These are phyloP conservation scores for Termitomyces sp. DNA, from an alignment of 768 basidiomycete genomes.

Conservation along the genomic window DNA sequence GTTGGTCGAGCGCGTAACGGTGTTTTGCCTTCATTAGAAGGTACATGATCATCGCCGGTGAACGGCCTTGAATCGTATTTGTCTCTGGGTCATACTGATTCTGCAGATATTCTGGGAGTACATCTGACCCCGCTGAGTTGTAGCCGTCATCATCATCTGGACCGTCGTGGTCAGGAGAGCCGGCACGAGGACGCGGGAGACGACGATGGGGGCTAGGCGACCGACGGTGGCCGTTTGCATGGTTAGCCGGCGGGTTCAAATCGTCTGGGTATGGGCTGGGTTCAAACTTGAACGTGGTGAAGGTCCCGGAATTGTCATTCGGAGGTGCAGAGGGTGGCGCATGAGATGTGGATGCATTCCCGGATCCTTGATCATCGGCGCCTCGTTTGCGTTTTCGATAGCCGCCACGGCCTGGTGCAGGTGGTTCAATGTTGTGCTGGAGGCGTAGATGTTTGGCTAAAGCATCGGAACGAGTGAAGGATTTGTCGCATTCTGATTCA, in stretches of 20 bases:
- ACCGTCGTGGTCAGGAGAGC: slow-evolving; percentile 15
- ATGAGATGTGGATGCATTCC: slow-evolving; percentile 23
- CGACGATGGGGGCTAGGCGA: slow-evolving; percentile 18
- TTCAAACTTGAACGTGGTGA: slow-evolving; percentile 68
- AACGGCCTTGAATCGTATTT: slow-evolving; percentile 65
- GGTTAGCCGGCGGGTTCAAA: slow-evolving; percentile 13
- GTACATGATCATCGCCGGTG: slow-evolving; percentile 73
- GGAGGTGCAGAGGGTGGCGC: slow-evolving; percentile 23
- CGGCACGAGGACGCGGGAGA: slow-evolving; percentile 3
- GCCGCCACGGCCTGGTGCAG: slow-evolving; percentile 71
- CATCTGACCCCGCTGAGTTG: slow-evolving; percentile 36
- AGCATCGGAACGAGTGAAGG: slow-evolving; percentile 93
- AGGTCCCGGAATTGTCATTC: slow-evolving; percentile 30
- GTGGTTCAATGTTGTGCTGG: slow-evolving; percentile 78
- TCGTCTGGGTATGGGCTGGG: slow-evolving; percentile 41
- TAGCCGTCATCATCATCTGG: slow-evolving; percentile 39
- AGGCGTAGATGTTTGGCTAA: slow-evolving; percentile 90
- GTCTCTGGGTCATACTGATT: slow-evolving; percentile 54
- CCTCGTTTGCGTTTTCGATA: slow-evolving; percentile 68
- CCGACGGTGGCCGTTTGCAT: slow-evolving; percentile 22
- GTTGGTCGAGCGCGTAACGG: slow-evolving; percentile 64
- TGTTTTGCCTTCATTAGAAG: slow-evolving; percentile 75
- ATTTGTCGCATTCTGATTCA: slow-evolving; percentile 83
- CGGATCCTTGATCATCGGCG: slow-evolving; percentile 34
- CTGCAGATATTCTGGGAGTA: slow-evolving; percentile 53